Conservation (phyloP, 2,329 filamentous ascomycete genomes). For the Alternaria ventricosa region DNA sequence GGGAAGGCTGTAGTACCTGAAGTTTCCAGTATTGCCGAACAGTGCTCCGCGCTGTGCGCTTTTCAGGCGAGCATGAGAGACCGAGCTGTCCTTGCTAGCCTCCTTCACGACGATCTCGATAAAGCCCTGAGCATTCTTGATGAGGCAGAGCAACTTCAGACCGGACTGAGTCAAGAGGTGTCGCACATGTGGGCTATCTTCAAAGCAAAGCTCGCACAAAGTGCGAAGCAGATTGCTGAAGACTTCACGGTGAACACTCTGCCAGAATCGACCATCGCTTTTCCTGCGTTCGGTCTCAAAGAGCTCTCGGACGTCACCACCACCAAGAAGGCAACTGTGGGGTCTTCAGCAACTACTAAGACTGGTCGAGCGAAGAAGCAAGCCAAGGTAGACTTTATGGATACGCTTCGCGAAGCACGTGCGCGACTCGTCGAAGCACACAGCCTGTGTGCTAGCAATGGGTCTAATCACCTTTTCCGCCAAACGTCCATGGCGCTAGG, state of each 20-base stretch:
- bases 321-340: slow-evolving; percentile 19
- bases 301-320: slow-evolving; percentile 33
- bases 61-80: slow-evolving; percentile 59
- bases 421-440: slow-evolving; percentile 71
- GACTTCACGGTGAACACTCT: slow-evolving; percentile 89
- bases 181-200: slow-evolving; percentile 68
- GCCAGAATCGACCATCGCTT: slow-evolving; percentile 89
- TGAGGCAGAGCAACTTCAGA: slow-evolving; percentile 31
- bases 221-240: slow-evolving; percentile 73
- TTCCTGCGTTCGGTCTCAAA: slow-evolving; percentile 67
- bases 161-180: slow-evolving; percentile 51
- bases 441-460: slow-evolving; percentile 59
- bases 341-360: slow-evolving; percentile 19
- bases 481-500: slow-evolving; percentile 46
- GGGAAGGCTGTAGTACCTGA: slow-evolving; percentile 7
- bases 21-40: slow-evolving; percentile 28
- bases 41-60: slow-evolving; percentile 49
- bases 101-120: slow-evolving; percentile 41
- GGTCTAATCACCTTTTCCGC: slow-evolving; percentile 64
- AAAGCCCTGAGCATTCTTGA: slow-evolving; percentile 37
- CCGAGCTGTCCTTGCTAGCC: slow-evolving; percentile 56
- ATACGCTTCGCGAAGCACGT: slow-evolving; percentile 69
- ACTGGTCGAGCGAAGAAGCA: slow-evolving; percentile 32
- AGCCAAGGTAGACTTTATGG: slow-evolving; percentile 57
- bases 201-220: slow-evolving; percentile 71